These are phyloP conservation scores for Phlebiopsis gigantea DNA, from an alignment of 768 basidiomycete genomes.

Conservation along the genomic window DNA sequence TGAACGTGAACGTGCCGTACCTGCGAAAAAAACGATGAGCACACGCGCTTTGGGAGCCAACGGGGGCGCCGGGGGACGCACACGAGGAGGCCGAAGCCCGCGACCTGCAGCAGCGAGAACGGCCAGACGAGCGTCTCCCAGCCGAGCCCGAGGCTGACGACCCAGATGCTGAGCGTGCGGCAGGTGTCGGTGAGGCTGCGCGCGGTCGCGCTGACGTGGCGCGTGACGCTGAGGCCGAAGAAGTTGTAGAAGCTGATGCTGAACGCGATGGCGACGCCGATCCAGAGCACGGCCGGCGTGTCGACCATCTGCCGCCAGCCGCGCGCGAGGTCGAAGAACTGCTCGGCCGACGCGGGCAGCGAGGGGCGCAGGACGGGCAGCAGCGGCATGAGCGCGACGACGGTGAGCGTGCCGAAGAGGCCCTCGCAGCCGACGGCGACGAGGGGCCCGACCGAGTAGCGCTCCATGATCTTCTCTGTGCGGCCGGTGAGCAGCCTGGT, in stretches of 20 bases:
- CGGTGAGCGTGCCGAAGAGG: constrained; percentile 79
- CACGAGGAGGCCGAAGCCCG: constrained; percentile 86
- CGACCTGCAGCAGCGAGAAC: constrained; percentile 74
- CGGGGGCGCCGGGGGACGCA: constrained; percentile 39
- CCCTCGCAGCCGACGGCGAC: constrained; percentile 95
- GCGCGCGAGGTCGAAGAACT: constrained; percentile 79
- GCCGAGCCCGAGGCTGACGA: constrained; percentile 80
- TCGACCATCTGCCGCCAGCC: constrained; percentile 73
- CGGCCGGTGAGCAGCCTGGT: background rate
- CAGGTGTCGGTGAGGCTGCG: constrained; percentile 92
- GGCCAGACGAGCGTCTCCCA: constrained; percentile 88
- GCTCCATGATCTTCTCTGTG: constrained; percentile 84
- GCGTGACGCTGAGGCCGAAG: constrained; percentile 89
- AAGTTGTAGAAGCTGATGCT: constrained; percentile 54
- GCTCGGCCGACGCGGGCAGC: constrained; percentile 46
- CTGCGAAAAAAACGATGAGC: constrained; percentile 29
- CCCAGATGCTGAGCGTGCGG: constrained; percentile 94
- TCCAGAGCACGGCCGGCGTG: constrained; percentile 52
- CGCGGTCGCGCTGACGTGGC: constrained; percentile 88
- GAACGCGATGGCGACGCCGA: constrained; percentile 42
- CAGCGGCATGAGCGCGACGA: constrained; percentile 55
- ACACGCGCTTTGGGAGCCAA: background rate
- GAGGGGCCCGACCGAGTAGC: constrained; percentile 81
- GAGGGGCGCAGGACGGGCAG: constrained; percentile 48
- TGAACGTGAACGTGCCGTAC: constrained; percentile 95